Conservation (phyloP, 78 protist genomes). For the Dictyostelium brefeldianum region DNA sequence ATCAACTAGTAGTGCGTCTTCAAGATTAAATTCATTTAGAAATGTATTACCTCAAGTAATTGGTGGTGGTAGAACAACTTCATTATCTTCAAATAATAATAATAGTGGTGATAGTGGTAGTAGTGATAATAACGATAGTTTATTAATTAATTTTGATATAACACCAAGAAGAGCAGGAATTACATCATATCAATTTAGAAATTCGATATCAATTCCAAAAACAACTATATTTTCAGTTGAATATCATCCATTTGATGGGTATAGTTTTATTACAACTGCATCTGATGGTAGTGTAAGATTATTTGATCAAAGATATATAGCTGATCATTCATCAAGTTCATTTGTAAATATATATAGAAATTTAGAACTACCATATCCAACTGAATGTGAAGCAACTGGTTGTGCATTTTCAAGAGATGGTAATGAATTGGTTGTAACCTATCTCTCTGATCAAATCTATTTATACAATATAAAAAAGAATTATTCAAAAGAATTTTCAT, state of each 20-base stretch:
- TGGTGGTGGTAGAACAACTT: constrained; percentile 61
- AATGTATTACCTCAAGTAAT: constrained; percentile 15
- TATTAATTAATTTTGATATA: constrained; percentile 40
- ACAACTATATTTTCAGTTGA: constrained; percentile 74
- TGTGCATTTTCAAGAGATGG: constrained; percentile 75
- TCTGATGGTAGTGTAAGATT: constrained; percentile 76
- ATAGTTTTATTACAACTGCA: constrained; percentile 43
- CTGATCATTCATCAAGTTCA: constrained; percentile 38
- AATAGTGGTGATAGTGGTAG: background rate
- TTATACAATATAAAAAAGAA: constrained; percentile 62
- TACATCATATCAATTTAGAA: background rate
- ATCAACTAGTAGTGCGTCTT: background rate
- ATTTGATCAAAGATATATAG: constrained; percentile 67
- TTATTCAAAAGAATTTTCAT: constrained; percentile 51
- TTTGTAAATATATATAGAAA: constrained; percentile 78
- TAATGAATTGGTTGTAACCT: constrained; percentile 58
- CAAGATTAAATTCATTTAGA: background rate
- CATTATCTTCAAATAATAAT: background rate
- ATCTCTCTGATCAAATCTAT: constrained; percentile 53
- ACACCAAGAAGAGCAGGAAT: constrained; percentile 24
- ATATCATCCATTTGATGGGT: constrained; percentile 77
- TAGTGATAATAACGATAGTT: constrained; percentile 3
- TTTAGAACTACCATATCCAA: constrained; percentile 29
- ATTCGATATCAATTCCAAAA: background rate
- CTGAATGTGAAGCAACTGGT: constrained; percentile 40